A percentile compares a stretch with the other conserved stretches of the same genome.
Evolutionary conservation across 495 filamentous ascomycete species (phyloP).

Genomic region (Penicillium coffeae): DNA sequence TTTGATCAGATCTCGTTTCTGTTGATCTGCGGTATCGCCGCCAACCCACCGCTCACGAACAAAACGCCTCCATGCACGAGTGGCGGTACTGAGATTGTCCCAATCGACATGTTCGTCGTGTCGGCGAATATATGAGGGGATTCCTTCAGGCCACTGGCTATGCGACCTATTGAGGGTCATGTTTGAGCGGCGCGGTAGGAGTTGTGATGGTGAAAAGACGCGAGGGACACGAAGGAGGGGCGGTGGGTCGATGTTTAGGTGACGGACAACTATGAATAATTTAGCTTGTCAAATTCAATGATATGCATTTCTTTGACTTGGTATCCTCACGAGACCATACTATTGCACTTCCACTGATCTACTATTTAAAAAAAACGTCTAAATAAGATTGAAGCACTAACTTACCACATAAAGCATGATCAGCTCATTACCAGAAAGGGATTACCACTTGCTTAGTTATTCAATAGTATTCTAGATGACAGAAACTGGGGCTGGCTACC

Average conservation of each 20-base stretch:
- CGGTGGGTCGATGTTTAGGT: background rate
- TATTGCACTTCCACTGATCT: too few species aligned
- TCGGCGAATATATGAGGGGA: slow-evolving; percentile 10
- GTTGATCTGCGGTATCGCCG: slow-evolving; percentile 8
- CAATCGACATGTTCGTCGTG: slow-evolving; percentile 6
- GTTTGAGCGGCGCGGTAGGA: background rate
- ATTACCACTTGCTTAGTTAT: too few species aligned
- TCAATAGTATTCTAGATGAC: too few species aligned
- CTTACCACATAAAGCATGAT: too few species aligned
- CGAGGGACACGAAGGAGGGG: background rate
- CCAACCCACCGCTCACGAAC: slow-evolving; percentile 10
- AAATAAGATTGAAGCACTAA: too few species aligned
- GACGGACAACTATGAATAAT: too few species aligned
- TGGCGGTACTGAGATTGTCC: slow-evolving; percentile 1
- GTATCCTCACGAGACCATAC: too few species aligned
- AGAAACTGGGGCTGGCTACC: too few species aligned
- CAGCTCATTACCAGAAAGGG: too few species aligned
- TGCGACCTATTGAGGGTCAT: slow-evolving; percentile 2
- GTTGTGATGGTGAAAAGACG: slow-evolving; percentile 3
- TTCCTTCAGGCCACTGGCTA: slow-evolving; percentile 4
- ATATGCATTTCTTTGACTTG: too few species aligned
- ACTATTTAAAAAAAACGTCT: too few species aligned
- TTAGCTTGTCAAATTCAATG: too few species aligned
- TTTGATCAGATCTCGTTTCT: slow-evolving; percentile 12
- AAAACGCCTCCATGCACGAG: slow-evolving; percentile 15